Evolutionary conservation across 2,329 filamentous ascomycete genomes (phyloP), one percentile per base, ranked within the genome.

Genomic region (Botrytis deweyae): DNA sequence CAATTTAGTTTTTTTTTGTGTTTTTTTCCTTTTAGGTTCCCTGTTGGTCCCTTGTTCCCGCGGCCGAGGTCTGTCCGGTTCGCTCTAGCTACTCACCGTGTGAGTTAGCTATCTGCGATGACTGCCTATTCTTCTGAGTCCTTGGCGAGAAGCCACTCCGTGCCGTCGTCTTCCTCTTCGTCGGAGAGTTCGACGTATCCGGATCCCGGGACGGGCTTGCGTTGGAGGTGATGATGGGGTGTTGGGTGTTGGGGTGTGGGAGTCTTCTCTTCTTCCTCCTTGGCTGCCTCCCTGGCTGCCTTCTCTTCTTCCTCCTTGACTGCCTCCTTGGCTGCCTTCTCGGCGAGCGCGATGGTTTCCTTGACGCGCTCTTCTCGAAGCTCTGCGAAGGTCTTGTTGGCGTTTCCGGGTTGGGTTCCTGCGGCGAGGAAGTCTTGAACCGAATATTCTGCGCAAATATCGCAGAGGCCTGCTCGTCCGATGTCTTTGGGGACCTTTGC

Each of bases 131-230:
- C 8, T 42, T 20, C 12, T 22, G 20, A 14, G 8, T 42, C 62
- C 5, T n/a, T 29, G 0, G 0, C n/a, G n/a, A 14, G 25, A 1
- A 20, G 9, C 58, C 29, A 22, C 2, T 16, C 25, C 18, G n/a
- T 58, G 52, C 1, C 52, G n/a, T 29, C 6, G 12, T 29, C 25
- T 2, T 29, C 25, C 7, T 12, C 38, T 5, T 29, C 25, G 1
- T 20, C 0, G 22, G 18, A 9, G 52, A 2, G 14, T 29, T n/a
- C 6, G 52, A 18, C 16, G 52, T 10, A 22, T 52, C 25, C 49
- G 49, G 46, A 25, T 49, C 20, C 46, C 10, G 10, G 52, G n/a
- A 29, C 3, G 52, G n/a, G 52, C 10, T 29, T 58, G 14, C 52
- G 52, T 12, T 16, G 16, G n/a, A 52, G 25, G 22, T 52, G 22